These are phyloP conservation scores for Neonectria ditissima DNA, from an alignment of 2,329 filamentous ascomycete genomes.

Conservation along the genomic window DNA sequence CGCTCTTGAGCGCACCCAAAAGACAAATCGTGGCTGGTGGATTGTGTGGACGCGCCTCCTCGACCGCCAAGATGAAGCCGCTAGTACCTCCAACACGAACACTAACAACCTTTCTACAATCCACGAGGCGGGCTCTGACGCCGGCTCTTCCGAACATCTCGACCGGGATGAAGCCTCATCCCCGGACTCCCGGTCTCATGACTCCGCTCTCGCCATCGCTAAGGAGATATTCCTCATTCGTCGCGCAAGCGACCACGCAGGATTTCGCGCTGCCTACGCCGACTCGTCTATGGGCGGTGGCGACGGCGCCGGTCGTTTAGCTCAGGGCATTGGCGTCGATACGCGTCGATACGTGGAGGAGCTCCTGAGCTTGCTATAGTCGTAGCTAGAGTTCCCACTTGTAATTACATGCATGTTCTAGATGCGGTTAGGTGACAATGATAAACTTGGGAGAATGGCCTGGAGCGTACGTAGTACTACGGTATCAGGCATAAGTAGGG, in stretches of 20 bases:
- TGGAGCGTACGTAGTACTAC: too few species aligned
- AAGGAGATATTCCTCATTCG: slow-evolving; percentile 74
- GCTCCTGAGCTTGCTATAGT: slow-evolving; percentile 68
- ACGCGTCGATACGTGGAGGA: slow-evolving; percentile 81
- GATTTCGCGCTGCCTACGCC: slow-evolving; percentile 52
- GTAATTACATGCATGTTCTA: background rate
- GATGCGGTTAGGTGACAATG: background rate
- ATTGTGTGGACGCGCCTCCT: slow-evolving; percentile 73
- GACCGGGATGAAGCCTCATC: slow-evolving; percentile 16
- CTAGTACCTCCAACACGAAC: slow-evolving; percentile 24
- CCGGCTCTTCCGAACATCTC: slow-evolving; percentile 11
- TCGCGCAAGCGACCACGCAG: slow-evolving; percentile 67
- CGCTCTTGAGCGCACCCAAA: slow-evolving; percentile 71
- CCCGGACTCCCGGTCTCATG: background rate
- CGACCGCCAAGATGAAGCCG: slow-evolving; percentile 47
- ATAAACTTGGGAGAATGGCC: too few species aligned
- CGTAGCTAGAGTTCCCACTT: background rate
- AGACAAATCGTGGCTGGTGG: slow-evolving; percentile 77
- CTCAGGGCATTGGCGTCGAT: slow-evolving; percentile 81
- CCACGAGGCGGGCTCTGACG: slow-evolving; percentile 39
- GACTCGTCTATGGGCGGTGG: slow-evolving; percentile 56
- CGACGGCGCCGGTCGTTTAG: slow-evolving; percentile 70
- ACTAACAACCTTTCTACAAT: slow-evolving; percentile 44
- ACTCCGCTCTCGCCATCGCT: slow-evolving; percentile 46
- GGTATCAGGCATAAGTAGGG: too few species aligned